A percentile compares a stretch with the other conserved stretches of the same genome.
Conservation (phyloP, 768 basidiomycete species). For the Collybia nuda region DNA sequence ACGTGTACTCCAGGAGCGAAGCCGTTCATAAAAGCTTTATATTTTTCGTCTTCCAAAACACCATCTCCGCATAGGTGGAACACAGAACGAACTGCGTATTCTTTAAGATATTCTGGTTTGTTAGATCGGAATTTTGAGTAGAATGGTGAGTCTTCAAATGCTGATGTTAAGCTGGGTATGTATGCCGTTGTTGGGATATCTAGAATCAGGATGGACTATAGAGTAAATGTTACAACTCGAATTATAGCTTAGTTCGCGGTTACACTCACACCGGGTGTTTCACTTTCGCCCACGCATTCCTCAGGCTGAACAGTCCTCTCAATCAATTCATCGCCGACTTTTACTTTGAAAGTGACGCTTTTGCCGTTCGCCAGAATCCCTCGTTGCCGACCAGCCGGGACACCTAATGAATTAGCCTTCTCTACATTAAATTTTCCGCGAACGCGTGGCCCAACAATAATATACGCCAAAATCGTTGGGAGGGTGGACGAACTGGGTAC, state of each 20-base stretch:
- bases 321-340: slow-evolving; percentile 38
- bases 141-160: slow-evolving; percentile 45
- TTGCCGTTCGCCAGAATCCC: slow-evolving; percentile 64
- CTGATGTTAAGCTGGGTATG: slow-evolving; percentile 48
- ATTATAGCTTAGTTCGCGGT: background rate
- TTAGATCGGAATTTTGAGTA: slow-evolving; percentile 50
- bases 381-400: slow-evolving; percentile 61
- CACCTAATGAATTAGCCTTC: slow-evolving; percentile 62
- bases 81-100: slow-evolving; percentile 49
- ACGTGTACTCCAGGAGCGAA: slow-evolving; percentile 68
- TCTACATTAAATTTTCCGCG: slow-evolving; percentile 73
- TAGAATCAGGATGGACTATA: slow-evolving; percentile 63
- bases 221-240: slow-evolving; percentile 2
- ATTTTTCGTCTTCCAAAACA: slow-evolving; percentile 69
- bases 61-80: slow-evolving; percentile 73
- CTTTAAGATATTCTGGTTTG: slow-evolving; percentile 33
- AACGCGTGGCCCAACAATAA: slow-evolving; percentile 50
- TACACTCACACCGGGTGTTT: slow-evolving; percentile 41
- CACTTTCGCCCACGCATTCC: slow-evolving; percentile 56
- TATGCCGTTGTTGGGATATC: slow-evolving; percentile 68
- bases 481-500: slow-evolving; percentile 12
- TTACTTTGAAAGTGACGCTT: slow-evolving; percentile 53
- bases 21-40: slow-evolving; percentile 68
- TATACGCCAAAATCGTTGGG: slow-evolving; percentile 47
- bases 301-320: slow-evolving; percentile 57